A percentile compares a stretch with the other conserved stretches of the same genome.
Conservation (phyloP, 139 green algal species). For the Yamagishiella unicocca region DNA sequence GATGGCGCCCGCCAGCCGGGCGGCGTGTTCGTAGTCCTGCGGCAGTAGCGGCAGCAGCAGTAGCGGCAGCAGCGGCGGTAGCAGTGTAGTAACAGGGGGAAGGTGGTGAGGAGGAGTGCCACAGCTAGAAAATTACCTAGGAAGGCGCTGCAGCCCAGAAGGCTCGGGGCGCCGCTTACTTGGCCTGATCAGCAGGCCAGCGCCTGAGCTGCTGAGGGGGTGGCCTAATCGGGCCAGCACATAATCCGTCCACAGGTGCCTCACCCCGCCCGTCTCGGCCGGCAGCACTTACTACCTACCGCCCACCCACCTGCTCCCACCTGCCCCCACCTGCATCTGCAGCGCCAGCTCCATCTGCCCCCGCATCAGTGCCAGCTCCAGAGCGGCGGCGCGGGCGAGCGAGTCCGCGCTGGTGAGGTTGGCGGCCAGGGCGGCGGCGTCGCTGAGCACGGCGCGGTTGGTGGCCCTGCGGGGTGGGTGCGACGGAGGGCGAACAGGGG, state of each 20-base stretch:
- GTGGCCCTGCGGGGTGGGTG: constrained; percentile 5
- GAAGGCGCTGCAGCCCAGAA: not conserved
- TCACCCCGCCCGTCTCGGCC: too few species aligned
- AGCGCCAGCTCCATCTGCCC: constrained; percentile 24
- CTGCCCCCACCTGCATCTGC: constrained; percentile 15
- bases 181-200: too few species aligned
- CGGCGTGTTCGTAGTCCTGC: constrained; percentile 38
- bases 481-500: too few species aligned
- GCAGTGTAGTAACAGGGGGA: not conserved
- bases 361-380: constrained; percentile 13
- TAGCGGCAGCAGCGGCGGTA: not conserved
- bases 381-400: not conserved
- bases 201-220: too few species aligned
- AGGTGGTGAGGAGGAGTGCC: not conserved
- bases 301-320: not conserved
- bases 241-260: too few species aligned
- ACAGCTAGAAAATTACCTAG: not conserved
- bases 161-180: too few species aligned
- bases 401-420: constrained; percentile 1
- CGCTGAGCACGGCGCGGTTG: constrained; percentile 16
- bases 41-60: not conserved
- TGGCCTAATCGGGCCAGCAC: too few species aligned
- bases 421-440: not conserved
- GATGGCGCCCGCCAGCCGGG: not conserved
- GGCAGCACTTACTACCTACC: not conserved